Percentiles rank a stretch among this genome's conserved stretches.
These are phyloP conservation scores for Solanum chaucha DNA, from an alignment of 257 asterid species.

Conservation along the genomic window DNA sequence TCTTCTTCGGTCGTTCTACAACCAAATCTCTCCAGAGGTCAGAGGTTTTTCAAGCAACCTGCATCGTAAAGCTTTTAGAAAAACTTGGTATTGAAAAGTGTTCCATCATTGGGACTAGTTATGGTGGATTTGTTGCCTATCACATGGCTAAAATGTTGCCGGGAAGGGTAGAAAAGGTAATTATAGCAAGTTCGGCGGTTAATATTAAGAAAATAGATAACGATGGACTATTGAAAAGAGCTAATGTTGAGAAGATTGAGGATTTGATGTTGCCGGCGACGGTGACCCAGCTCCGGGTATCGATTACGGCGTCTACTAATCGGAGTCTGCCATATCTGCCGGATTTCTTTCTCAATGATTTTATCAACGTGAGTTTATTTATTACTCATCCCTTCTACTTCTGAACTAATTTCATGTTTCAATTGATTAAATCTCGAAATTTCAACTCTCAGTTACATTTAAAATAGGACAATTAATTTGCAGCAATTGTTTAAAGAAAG, in stretches of 20 bases:
- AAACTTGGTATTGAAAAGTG: conserved; percentile 34
- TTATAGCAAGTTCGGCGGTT: conserved; percentile 73
- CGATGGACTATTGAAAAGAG: conserved; percentile 33
- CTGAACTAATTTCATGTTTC: not conserved
- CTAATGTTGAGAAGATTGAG: conserved; percentile 28
- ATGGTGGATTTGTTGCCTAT: conserved; percentile 84
- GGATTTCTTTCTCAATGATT: conserved; percentile 50
- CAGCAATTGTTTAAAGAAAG: not conserved
- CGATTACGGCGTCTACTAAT: conserved; percentile 21
- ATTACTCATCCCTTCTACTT: not conserved
- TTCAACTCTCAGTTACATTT: no score
- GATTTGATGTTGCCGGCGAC: conserved; percentile 52
- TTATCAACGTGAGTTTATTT: conserved; percentile 26
- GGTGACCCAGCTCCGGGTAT: conserved; percentile 21
- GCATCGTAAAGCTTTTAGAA: conserved; percentile 36
- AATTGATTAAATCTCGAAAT: not conserved
- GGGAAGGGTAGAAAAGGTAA: conserved; percentile 75
- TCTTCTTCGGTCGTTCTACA: conserved; percentile 58
- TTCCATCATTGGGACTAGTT: conserved; percentile 68
- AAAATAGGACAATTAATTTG: not conserved
- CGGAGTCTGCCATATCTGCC: conserved; percentile 35
- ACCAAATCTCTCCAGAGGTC: conserved; percentile 42
- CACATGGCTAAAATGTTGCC: conserved; percentile 59
- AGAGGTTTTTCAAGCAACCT: conserved; percentile 65
- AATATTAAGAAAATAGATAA: conserved; percentile 42